Conservation (phyloP, 2,329 filamentous ascomycete genomes). For the Nemania diffusa region DNA sequence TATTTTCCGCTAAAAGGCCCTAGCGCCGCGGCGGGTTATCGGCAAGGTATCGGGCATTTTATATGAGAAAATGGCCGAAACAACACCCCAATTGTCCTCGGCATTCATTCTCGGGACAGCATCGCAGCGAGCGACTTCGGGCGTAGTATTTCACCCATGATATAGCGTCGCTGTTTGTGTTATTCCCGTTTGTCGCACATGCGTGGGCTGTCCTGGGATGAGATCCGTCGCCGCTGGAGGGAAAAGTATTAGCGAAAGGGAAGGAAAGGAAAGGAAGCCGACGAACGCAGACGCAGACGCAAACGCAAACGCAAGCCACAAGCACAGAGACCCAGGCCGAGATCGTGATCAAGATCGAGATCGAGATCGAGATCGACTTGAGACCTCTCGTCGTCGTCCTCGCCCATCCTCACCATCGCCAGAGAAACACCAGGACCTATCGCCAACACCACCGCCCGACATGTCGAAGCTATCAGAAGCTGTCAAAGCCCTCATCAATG, state of each 20-base stretch:
- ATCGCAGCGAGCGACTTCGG: slow-evolving; percentile 24
- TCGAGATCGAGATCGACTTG: no score
- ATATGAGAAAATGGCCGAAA: slow-evolving; percentile 26
- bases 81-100: slow-evolving; percentile 1
- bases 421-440: background rate
- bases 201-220: background rate
- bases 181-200: slow-evolving; percentile 14
- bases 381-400: background rate
- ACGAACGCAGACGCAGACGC: no score
- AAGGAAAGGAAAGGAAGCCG: background rate
- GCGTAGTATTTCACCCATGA: slow-evolving; percentile 29
- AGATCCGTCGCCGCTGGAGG: background rate
- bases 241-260: background rate
- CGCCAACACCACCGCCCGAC: slow-evolving; percentile 9
- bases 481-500: slow-evolving; percentile 79
- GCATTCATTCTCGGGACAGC: slow-evolving; percentile 25
- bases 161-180: slow-evolving; percentile 16
- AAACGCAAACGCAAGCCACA: no score
- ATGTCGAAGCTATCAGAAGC: slow-evolving; percentile 80
- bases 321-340: background rate
- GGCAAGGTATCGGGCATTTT: slow-evolving; percentile 21
- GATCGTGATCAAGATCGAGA: background rate
- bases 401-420: no score
- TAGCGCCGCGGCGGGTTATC: background rate
- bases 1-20: no score